A percentile compares a stretch with the other conserved stretches of the same genome.
Conservation (phyloP, 2,329 filamentous ascomycete genomes). For the Ceratocystis alfenasii region DNA sequence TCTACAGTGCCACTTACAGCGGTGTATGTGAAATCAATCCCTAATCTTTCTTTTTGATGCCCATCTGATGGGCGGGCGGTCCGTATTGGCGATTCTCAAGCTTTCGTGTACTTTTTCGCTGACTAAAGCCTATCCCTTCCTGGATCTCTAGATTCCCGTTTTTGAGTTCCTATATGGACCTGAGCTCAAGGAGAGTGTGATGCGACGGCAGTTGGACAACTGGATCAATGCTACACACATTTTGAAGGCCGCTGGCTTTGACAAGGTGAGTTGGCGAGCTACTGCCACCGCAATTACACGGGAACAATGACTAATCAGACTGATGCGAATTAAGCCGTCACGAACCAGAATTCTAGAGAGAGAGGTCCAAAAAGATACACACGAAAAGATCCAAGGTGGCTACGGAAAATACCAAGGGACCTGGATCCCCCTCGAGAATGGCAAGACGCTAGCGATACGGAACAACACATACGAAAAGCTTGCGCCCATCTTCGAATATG, state of each 20-base stretch:
- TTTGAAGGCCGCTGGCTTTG: slow-evolving; percentile 88
- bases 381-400: slow-evolving; percentile 96
- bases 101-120: neutral
- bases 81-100: slow-evolving; percentile 2
- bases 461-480: slow-evolving; percentile 80
- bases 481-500: slow-evolving; percentile 77
- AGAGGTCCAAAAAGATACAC: slow-evolving; percentile 89
- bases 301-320: neutral
- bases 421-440: slow-evolving; percentile 83
- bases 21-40: slow-evolving; percentile 40
- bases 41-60: neutral
- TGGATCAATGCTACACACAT: slow-evolving; percentile 99
- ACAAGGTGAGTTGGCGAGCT: slow-evolving; percentile 46
- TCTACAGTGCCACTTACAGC: slow-evolving; percentile 59
- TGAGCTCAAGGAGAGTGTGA: slow-evolving; percentile 76
- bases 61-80: neutral
- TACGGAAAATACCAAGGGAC: slow-evolving; percentile 99
- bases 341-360: slow-evolving; percentile 89
- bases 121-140: neutral
- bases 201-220: slow-evolving; percentile 83
- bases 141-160: slow-evolving; percentile 61
- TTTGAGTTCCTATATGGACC: slow-evolving; percentile 81
- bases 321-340: slow-evolving; percentile 43
- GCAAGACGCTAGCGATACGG: slow-evolving; percentile 68
- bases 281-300: neutral